These are phyloP conservation scores for Metarhizium album DNA, from an alignment of 2,329 filamentous ascomycete species.

Conservation along the genomic window DNA sequence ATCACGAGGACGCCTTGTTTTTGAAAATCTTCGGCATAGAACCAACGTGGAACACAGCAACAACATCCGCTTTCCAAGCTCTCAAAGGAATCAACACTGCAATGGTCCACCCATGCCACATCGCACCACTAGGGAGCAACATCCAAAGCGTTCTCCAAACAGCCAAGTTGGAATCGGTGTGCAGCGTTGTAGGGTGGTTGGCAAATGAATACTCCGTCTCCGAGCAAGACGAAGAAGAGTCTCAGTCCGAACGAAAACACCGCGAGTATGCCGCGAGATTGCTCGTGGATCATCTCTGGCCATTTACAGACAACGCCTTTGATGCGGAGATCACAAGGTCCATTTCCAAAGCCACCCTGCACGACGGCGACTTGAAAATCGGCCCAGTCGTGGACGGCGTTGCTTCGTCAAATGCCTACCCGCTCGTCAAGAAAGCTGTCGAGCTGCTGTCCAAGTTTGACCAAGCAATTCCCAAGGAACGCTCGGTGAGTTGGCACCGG, in stretches of 20 bases:
- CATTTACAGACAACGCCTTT: slow-evolving; percentile 42
- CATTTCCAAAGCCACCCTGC: slow-evolving; percentile 37
- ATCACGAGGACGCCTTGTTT: slow-evolving; percentile 43
- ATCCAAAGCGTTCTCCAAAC: slow-evolving; percentile 38
- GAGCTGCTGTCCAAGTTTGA: slow-evolving; percentile 53
- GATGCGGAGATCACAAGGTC: slow-evolving; percentile 45
- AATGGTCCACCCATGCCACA: slow-evolving; percentile 42
- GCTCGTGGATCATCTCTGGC: slow-evolving; percentile 47
- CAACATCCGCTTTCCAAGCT: slow-evolving; percentile 38
- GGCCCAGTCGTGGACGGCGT: slow-evolving; percentile 35
- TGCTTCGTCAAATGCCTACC: slow-evolving; percentile 46
- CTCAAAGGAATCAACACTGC: slow-evolving; percentile 39
- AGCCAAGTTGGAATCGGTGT: slow-evolving; percentile 37
- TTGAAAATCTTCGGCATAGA: slow-evolving; percentile 45
- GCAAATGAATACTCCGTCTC: slow-evolving; percentile 45
- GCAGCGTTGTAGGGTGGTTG: slow-evolving; percentile 46
- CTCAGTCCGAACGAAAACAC: slow-evolving; percentile 40
- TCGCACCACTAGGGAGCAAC: slow-evolving; percentile 39
- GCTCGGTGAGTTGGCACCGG: slow-evolving; percentile 37
- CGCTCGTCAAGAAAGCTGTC: slow-evolving; percentile 46
- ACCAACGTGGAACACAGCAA: slow-evolving; percentile 37
- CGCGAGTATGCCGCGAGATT: slow-evolving; percentile 45
- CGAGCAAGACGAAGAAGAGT: slow-evolving; percentile 48
- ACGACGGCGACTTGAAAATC: slow-evolving; percentile 40
- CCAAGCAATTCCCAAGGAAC: slow-evolving; percentile 52